Base-by-base conservation (phyloP, 2,329 filamentous ascomycete genomes). In the Macrophomina pseudophaseolina region DNA sequence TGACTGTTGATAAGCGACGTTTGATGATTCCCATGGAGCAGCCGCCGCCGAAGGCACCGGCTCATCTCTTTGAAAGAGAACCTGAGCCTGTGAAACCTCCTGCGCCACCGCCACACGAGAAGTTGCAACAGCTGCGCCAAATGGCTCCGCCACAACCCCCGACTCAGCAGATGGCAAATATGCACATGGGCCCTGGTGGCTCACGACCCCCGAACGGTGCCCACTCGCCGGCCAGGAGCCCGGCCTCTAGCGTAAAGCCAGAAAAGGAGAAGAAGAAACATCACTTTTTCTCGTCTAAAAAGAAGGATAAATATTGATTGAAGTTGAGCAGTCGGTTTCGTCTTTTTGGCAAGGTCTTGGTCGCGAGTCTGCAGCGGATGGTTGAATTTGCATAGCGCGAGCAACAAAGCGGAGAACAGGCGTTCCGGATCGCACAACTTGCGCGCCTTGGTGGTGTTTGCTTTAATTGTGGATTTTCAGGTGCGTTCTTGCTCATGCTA, bases 21-120 rank as follows among this genome's bases (percentile, higher is more conserved):
- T 85, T 99, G 16, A 89, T 93, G 72, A 86, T 99, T 5, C 95
- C 94, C 0, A 84, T 90, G 66, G 93, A 97, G 69, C 85, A 89
- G 46, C 92, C 93, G 2, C 89, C 90, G 73, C 90, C 88, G n/a
- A 89, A 90, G 68, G 91, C 94, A 0, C 95, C 95, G 0, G 89
- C 89, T 5, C 92, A 97, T 80, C 81, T 99, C 9, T 95, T 95
- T 71, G 93, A 97, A 78, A 87, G 88, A 60, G 87, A 90, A 30
- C 82, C 88, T 46, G 80, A 82, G 46, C 87, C 90, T 1, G 80
- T 73, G 18, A 71, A 84, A 2, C 85, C 85, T 9, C 83, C 83
- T 6, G 83, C 83, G 16, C 80, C 79, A 64, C 77, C 81, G 52
- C 76, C 1, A 70, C 74, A 35, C 72, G 75, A 28, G 74, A 76